phyloP scores from a whole-genome alignment of 441 rosid species.

The Euphorbia celastroides region DNA sequence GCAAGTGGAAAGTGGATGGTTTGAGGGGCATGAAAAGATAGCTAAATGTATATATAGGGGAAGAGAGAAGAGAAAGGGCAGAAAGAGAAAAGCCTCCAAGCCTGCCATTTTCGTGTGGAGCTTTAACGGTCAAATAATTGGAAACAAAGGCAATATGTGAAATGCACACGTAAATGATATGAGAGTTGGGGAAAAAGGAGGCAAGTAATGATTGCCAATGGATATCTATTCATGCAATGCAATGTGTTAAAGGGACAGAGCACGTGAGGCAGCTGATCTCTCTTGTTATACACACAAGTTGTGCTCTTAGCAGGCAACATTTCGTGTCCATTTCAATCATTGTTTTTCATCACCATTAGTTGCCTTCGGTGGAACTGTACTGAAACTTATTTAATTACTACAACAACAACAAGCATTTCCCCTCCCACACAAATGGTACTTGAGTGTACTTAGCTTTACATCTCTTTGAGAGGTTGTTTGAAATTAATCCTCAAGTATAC shows the following conservation, averaged over 20 bases:
- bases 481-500: too few species aligned
- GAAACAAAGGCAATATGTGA: neutral
- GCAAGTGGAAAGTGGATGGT: neutral
- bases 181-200: neutral
- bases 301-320: neutral
- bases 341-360: too few species aligned
- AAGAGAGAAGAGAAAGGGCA: neutral
- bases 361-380: too few species aligned
- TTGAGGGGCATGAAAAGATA: neutral
- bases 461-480: too few species aligned
- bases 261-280: neutral
- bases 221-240: neutral
- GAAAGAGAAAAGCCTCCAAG: neutral
- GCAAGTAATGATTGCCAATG: neutral
- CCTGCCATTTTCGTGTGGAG: neutral
- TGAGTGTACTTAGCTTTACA: too few species aligned
- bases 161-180: conserved; percentile 1
- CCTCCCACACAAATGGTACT: too few species aligned
- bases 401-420: too few species aligned
- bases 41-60: neutral
- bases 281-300: too few species aligned
- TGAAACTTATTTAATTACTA: too few species aligned
- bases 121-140: conserved; percentile 4
- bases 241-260: too few species aligned
- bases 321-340: neutral